Evolutionary conservation across 2,329 filamentous ascomycete genomes (phyloP).

Genomic region (Fusarium vanettenii): DNA sequence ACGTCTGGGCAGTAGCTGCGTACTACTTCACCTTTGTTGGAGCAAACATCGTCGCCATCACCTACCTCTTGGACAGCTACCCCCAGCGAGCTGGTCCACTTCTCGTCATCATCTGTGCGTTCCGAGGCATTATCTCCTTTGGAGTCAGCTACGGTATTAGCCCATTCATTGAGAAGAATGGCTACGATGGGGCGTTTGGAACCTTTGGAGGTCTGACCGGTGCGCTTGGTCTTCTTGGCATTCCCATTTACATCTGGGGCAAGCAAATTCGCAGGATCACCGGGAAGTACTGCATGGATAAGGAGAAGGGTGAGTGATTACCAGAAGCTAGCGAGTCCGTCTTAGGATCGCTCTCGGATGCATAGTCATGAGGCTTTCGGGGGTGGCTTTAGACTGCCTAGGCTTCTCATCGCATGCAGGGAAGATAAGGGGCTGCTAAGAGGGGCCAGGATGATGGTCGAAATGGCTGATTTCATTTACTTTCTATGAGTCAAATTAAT

Average conservation of each 20-base stretch:
- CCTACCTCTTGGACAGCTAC: slow-evolving; percentile 38
- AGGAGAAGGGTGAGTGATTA: not conserved
- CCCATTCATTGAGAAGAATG: slow-evolving; percentile 26
- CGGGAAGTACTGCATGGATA: not conserved
- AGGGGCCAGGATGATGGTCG: not conserved
- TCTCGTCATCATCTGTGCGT: slow-evolving; percentile 36
- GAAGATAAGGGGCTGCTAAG: not conserved
- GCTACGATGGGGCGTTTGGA: not conserved
- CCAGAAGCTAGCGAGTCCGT: not conserved
- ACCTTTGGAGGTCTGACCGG: not conserved
- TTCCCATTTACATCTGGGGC: not conserved
- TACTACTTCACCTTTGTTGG: slow-evolving; percentile 27
- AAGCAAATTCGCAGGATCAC: not conserved
- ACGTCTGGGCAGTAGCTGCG: slow-evolving; percentile 17
- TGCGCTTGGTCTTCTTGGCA: not conserved
- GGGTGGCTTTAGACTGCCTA: not conserved
- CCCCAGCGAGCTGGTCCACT: slow-evolving; percentile 34
- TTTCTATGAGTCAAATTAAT: not conserved
- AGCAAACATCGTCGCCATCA: slow-evolving; percentile 37
- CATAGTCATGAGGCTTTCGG: not conserved
- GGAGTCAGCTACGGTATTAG: slow-evolving; percentile 36
- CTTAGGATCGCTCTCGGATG: not conserved
- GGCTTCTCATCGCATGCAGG: not conserved
- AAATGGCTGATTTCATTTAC: not conserved
- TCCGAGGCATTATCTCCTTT: slow-evolving; percentile 35